Conservation (phyloP, 306 rosid genomes). For the Medicago truncatula region MtrunA17r5.0-ANR NC_053045.1:5535001-5535500, state of each 20-base stretch:
- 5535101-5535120: not conserved
- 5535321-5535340: not conserved
- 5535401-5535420: not conserved
- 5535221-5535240: not conserved
- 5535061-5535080: not conserved
- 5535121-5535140: not conserved
- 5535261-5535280: not conserved
- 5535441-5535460: not conserved
- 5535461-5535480: not conserved
- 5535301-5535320: not conserved
- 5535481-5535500: no score
- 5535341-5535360: not conserved
- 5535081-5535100: not conserved
- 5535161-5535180: not conserved
- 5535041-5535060: slow-evolving; percentile 1
- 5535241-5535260: not conserved
- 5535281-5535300: not conserved
- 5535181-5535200: not conserved
- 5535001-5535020: not conserved
- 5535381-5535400: not conserved
- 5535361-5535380: not conserved
- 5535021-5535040: not conserved
- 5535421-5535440: not conserved
- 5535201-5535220: not conserved
- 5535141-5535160: not conserved